Base-by-base conservation (phyloP, 352 stramenopile species). In the Hyphochytrium catenoides region DNA sequence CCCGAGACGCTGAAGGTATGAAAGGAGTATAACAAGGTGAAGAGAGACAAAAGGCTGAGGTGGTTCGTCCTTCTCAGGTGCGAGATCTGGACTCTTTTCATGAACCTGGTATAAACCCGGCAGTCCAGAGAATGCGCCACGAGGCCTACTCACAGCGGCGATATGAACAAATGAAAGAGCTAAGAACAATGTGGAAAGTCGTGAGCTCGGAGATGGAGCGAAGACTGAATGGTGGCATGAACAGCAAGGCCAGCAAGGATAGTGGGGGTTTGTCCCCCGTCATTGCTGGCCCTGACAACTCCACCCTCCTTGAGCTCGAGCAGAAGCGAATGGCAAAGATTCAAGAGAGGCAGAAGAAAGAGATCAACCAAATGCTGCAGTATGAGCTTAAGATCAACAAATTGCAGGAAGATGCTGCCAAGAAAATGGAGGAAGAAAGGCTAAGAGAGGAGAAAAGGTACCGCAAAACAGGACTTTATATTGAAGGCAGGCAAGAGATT, bases 31-130 rank as follows among this genome's bases (percentile, higher is more conserved):
- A n/a, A n/a, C n/a, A n/a, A n/a, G n/a, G n/a, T n/a, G n/a, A n/a
- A n/a, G n/a, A n/a, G n/a, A n/a, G n/a, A n/a, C n/a, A n/a, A n/a
- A n/a, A n/a, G n/a, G n/a, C n/a, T n/a, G n/a, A n/a, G n/a, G n/a
- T n/a, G n/a, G n/a, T n/a, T n/a, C n/a, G n/a, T n/a, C n/a, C n/a
- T n/a, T n/a, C n/a, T n/a, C 38, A 46, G 9, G 42, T 92, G 18
- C 69, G 77, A 8, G 71, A 91, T 42, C 56, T 92, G 17, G 77
- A 91, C 36, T 86, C 65, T 12, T 92, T 92, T 40, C 82, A 75
- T 44, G 70, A 87, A 38, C 34, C 58, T 0, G 67, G 74, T 5
- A 55, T 81, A 19, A 66, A 73, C 6, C 52, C 72, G 1, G 69
- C 77, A 5, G 70, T 88, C 11, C 77, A 92, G 47, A 54, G 73